Evolutionary conservation across 2,329 filamentous ascomycete genomes (phyloP).

Genomic region (Botrytis paeoniae): DNA sequence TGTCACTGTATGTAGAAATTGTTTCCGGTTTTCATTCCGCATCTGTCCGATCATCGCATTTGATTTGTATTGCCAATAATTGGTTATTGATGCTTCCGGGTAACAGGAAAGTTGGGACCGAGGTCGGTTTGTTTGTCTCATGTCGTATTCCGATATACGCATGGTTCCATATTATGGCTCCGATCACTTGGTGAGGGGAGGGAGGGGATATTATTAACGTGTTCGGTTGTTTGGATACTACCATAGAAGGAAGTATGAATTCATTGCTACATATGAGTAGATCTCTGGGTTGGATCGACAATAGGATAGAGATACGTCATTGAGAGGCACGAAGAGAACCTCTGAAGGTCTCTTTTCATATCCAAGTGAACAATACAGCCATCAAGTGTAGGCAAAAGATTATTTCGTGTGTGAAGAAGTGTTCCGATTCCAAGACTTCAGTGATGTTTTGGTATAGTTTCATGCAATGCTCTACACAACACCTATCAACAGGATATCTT

Average conservation of each 20-base stretch:
- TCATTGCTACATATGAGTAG: not conserved
- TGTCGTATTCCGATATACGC: not conserved
- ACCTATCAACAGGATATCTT: not conserved
- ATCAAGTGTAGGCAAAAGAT: not conserved
- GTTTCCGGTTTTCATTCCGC: not conserved
- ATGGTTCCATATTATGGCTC: not conserved
- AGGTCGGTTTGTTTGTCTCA: not conserved
- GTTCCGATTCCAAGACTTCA: not conserved
- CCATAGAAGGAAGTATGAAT: not conserved
- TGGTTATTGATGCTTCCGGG: not conserved
- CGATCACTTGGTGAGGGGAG: not conserved
- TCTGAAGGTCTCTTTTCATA: not conserved
- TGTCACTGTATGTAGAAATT: not conserved
- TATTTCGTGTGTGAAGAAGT: not conserved
- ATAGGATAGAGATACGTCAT: not conserved
- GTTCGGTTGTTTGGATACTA: not conserved
- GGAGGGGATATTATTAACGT: not conserved
- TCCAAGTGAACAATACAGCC: not conserved
- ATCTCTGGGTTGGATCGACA: not conserved
- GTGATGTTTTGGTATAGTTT: not conserved
- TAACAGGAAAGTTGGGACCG: not conserved
- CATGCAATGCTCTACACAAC: not conserved
- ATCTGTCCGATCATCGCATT: conserved; percentile 2
- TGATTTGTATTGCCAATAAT: not conserved
- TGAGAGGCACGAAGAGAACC: not conserved